Evolutionary conservation across 331 rosid genomes (phyloP).

Genomic region (Malus hybrid): DNA sequence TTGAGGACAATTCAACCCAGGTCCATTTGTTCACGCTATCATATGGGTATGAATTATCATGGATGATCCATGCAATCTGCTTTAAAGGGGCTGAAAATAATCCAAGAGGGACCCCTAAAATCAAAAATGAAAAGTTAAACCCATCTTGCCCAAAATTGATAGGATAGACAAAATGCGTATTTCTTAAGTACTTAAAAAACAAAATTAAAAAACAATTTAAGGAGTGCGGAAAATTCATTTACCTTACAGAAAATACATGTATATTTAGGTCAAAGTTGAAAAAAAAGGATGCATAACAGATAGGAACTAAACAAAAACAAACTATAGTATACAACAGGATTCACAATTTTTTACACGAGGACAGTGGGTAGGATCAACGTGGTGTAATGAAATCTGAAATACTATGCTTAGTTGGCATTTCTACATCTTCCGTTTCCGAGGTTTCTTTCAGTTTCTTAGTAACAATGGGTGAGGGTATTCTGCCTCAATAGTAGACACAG

Average conservation of each 20-base stretch:
- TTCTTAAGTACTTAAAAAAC: neutral
- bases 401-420: neutral
- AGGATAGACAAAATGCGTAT: neutral
- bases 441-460: too few species aligned
- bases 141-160: neutral
- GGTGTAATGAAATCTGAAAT: neutral
- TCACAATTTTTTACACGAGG: neutral
- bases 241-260: neutral
- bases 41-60: slow-evolving; percentile 33
- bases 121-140: slow-evolving; percentile 2
- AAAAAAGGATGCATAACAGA: neutral
- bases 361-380: neutral
- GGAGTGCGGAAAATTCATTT: neutral
- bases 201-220: neutral
- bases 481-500: too few species aligned
- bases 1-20: slow-evolving; percentile 56
- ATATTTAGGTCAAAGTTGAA: neutral
- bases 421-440: too few species aligned
- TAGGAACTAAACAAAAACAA: neutral
- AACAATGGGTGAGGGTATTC: too few species aligned
- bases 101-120: slow-evolving; percentile 70
- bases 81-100: slow-evolving; percentile 68
- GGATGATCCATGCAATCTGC: slow-evolving; percentile 48
- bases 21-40: slow-evolving; percentile 36
- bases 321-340: neutral